phyloP scores from a whole-genome alignment of 352 stramenopile genomes.

The Phytophthora multivora region DNA sequence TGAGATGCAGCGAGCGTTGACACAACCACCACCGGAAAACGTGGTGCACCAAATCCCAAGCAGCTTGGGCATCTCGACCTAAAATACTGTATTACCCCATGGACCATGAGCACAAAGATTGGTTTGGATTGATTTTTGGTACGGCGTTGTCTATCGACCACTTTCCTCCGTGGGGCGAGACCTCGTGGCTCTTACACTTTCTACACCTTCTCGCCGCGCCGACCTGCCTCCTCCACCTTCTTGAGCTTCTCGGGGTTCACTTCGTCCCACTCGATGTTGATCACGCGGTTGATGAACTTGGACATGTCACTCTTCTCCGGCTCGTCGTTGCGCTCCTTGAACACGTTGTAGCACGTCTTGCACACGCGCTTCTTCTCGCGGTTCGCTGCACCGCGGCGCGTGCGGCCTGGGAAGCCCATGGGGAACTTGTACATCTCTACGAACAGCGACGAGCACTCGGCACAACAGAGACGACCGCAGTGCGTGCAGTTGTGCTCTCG shows the following conservation, averaged over 20 bases:
- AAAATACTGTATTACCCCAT: no score
- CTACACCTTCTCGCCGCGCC: constrained; percentile 60
- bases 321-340: constrained; percentile 80
- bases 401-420: constrained; percentile 82
- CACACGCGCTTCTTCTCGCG: constrained; percentile 79
- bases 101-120: constrained; percentile 7
- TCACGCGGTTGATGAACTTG: constrained; percentile 79
- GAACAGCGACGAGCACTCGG: constrained; percentile 65
- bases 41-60: no score
- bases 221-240: constrained; percentile 44
- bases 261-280: constrained; percentile 89
- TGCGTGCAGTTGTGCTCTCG: constrained; percentile 89
- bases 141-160: constrained; percentile 26
- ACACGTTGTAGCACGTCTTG: constrained; percentile 87
- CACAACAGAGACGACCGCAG: constrained; percentile 78
- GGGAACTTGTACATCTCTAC: constrained; percentile 85
- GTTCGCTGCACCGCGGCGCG: constrained; percentile 63
- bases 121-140: constrained; percentile 20
- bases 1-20: no score
- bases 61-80: no score
- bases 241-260: constrained; percentile 89
- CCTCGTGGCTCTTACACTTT: constrained; percentile 20
- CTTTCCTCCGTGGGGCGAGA: constrained; percentile 12
- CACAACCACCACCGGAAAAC: no score
- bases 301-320: constrained; percentile 65